phyloP scores from a whole-genome alignment of 2,329 filamentous ascomycete genomes.

The Fusarium fujikuroi region DNA sequence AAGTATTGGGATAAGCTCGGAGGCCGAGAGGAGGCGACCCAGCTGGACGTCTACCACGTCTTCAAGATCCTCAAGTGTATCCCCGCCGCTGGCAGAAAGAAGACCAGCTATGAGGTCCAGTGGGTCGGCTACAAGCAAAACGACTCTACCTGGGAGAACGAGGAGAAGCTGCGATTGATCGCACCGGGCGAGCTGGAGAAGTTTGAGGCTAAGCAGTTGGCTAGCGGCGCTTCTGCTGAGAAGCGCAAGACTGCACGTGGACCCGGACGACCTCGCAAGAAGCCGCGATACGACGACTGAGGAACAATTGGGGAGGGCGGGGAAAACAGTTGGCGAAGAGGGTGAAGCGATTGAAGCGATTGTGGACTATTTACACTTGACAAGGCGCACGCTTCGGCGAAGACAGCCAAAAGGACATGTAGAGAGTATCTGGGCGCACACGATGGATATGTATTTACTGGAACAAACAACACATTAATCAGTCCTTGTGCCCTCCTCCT shows the following conservation, averaged over 20 bases:
- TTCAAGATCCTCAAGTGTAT: slow-evolving; percentile 43
- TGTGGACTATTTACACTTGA: neutral
- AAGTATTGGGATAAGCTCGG: slow-evolving; percentile 43
- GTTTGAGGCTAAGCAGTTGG: slow-evolving; percentile 40
- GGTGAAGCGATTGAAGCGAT: neutral
- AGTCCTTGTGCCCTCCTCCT: slow-evolving; percentile 30
- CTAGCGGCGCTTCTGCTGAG: slow-evolving; percentile 16
- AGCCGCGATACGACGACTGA: slow-evolving; percentile 15
- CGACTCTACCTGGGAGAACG: slow-evolving; percentile 42
- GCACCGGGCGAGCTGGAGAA: slow-evolving; percentile 41
- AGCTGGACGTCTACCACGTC: slow-evolving; percentile 41
- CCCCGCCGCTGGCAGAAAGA: slow-evolving; percentile 27
- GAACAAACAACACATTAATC: slow-evolving; percentile 9
- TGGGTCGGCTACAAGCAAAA: slow-evolving; percentile 42
- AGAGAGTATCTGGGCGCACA: slow-evolving; percentile 22
- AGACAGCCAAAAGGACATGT: slow-evolving; percentile 8
- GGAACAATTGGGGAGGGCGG: neutral
- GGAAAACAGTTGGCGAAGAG: neutral
- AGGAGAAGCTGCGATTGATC: slow-evolving; percentile 37
- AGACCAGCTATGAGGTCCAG: slow-evolving; percentile 40
- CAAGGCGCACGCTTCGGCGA: neutral
- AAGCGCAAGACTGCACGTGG: slow-evolving; percentile 40
- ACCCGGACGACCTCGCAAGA: slow-evolving; percentile 43
- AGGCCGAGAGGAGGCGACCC: slow-evolving; percentile 40
- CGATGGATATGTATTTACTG: slow-evolving; percentile 29